Percentiles rank a stretch among this genome's conserved stretches.
These are phyloP conservation scores for Nakazawaea laoshanensis DNA, from an alignment of 805 yeast genomes.

Conservation along the genomic window DNA sequence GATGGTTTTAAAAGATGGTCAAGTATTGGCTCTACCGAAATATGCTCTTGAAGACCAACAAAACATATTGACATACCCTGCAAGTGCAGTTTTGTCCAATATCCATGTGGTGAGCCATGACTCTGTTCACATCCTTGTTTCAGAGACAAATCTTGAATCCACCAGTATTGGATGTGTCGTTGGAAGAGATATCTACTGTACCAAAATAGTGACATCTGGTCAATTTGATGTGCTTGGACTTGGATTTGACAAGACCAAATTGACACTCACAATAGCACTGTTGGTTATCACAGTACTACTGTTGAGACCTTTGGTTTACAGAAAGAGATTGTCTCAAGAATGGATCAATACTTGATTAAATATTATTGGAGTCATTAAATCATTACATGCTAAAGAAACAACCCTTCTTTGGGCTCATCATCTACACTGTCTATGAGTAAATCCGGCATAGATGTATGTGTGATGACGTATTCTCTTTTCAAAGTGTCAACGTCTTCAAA, in stretches of 20 bases:
- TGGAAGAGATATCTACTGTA: conserved; percentile 70
- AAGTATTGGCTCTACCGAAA: conserved; percentile 65
- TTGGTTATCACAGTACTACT: conserved; percentile 37
- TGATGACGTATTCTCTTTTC: conserved; percentile 19
- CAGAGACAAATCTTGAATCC: conserved; percentile 70
- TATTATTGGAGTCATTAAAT: too few species aligned
- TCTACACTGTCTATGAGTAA: conserved; percentile 9
- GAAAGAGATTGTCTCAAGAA: conserved; percentile 39
- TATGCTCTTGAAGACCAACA: conserved; percentile 58
- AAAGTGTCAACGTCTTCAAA: conserved; percentile 28
- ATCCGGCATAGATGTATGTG: conserved; percentile 10
- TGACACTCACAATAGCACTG: conserved; percentile 49
- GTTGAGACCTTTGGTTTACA: conserved; percentile 49
- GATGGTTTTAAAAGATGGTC: conserved; percentile 50
- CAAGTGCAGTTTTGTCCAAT: conserved; percentile 20
- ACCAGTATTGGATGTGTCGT: conserved; percentile 63
- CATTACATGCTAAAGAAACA: too few species aligned
- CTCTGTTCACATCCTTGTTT: conserved; percentile 26
- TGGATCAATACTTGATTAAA: conserved; percentile 40
- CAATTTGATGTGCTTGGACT: conserved; percentile 71
- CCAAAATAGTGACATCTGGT: conserved; percentile 70
- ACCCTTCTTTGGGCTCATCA: neutral
- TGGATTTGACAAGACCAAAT: conserved; percentile 58
- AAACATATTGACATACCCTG: conserved; percentile 39
- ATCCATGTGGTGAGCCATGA: conserved; percentile 11